phyloP scores from a whole-genome alignment of 441 rosid genomes.

The Pelargonium australe region DNA sequence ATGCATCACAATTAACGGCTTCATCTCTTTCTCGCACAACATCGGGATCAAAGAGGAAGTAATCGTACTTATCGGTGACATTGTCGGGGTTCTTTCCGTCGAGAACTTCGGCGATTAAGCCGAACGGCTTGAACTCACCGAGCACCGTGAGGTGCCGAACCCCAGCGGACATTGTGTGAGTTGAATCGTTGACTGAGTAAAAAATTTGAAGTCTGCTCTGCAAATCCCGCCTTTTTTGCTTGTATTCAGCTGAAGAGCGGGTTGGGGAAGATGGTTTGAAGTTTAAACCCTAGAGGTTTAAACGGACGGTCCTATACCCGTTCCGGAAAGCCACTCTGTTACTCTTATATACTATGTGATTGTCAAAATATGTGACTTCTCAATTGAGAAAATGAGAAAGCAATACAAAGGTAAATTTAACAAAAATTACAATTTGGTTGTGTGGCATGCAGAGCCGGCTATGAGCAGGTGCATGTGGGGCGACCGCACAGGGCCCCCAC shows the following conservation, averaged over 20 bases:
- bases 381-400: too few relatives aligned
- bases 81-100: constrained; percentile 55
- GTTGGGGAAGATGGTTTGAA: background rate
- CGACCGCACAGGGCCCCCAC: too few relatives aligned
- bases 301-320: too few relatives aligned
- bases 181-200: background rate
- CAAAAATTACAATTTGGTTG: too few relatives aligned
- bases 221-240: constrained; percentile 7
- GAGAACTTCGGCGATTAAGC: constrained; percentile 77
- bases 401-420: too few relatives aligned
- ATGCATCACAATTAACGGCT: constrained; percentile 29
- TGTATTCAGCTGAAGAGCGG: background rate
- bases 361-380: too few relatives aligned
- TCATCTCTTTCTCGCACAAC: constrained; percentile 43
- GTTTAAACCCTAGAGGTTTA: constrained; percentile 7
- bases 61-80: constrained; percentile 51
- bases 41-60: constrained; percentile 71
- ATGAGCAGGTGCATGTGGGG: too few relatives aligned
- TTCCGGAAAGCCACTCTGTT: too few relatives aligned
- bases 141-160: constrained; percentile 66
- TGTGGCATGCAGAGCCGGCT: too few relatives aligned
- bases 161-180: constrained; percentile 44
- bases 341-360: too few relatives aligned
- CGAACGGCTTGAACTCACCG: constrained; percentile 94
- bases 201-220: background rate